Conservation (phyloP, 495 filamentous ascomycete genomes). For the Xylaria cubensis region DNA sequence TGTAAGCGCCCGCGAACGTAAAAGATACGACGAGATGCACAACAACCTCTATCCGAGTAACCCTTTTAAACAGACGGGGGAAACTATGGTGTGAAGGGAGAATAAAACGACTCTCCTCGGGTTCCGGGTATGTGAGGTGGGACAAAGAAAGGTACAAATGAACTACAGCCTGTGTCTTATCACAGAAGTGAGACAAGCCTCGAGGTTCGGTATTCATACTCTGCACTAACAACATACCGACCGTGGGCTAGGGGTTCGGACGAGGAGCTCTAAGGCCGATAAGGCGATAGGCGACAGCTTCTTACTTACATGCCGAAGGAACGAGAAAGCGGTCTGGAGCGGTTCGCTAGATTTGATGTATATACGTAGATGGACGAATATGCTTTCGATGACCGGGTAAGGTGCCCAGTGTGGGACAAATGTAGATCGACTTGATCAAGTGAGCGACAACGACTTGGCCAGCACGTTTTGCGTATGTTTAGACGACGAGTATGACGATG, state of each 20-base stretch:
- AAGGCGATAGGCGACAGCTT: constrained; percentile 1
- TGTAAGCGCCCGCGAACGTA: constrained; percentile 36
- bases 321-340: constrained; percentile 3
- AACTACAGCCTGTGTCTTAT: constrained; percentile 14
- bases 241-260: background rate
- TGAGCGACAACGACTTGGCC: background rate
- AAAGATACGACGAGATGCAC: constrained; percentile 22
- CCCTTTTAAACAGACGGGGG: background rate
- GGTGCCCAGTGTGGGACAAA: constrained; percentile 26
- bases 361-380: constrained; percentile 19
- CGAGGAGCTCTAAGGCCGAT: background rate
- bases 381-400: constrained; percentile 5
- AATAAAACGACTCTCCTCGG: background rate
- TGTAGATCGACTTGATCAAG: constrained; percentile 29
- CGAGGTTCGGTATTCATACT: background rate
- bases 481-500: constrained; percentile 9
- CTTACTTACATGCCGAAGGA: constrained; percentile 23
- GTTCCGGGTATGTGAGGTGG: background rate
- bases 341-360: constrained; percentile 14
- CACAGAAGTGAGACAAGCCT: constrained; percentile 1
- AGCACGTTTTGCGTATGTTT: background rate
- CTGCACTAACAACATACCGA: constrained; percentile 7
- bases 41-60: background rate
- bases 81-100: background rate
- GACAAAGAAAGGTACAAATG: constrained; percentile 9